These are phyloP conservation scores for Leccinum barrowsii DNA, from an alignment of 768 basidiomycete genomes.

Conservation along the genomic window DNA sequence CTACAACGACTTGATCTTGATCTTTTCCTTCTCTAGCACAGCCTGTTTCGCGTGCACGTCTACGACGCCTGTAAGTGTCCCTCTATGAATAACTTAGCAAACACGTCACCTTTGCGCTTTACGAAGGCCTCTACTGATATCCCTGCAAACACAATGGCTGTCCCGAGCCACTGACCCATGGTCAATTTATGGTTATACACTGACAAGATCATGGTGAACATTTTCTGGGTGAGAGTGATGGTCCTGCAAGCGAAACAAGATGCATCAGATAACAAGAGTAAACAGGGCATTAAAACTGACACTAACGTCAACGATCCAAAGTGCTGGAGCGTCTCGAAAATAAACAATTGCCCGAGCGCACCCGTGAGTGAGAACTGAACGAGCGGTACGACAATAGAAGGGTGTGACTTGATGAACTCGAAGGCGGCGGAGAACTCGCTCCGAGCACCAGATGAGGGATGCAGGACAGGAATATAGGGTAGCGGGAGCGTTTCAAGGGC, in stretches of 20 bases:
- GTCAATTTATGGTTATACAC: conserved; percentile 90
- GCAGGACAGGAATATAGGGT: conserved; percentile 78
- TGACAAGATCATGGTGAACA: conserved; percentile 97
- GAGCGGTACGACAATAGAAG: conserved; percentile 67
- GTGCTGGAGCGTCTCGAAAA: conserved; percentile 91
- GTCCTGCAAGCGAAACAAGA: conserved; percentile 48
- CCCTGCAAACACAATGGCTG: conserved; percentile 89
- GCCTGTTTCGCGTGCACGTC: conserved; percentile 80
- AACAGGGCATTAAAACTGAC: conserved; percentile 42
- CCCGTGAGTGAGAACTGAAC: conserved; percentile 86
- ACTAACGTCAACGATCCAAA: conserved; percentile 88
- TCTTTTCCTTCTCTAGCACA: conserved; percentile 79
- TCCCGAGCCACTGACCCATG: conserved; percentile 88
- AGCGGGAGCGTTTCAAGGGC: conserved; percentile 71
- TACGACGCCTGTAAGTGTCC: conserved; percentile 28
- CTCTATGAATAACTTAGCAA: conserved; percentile 1
- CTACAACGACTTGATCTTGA: conserved; percentile 75
- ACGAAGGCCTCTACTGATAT: conserved; percentile 92
- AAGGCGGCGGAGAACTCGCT: conserved; percentile 69
- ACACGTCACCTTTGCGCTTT: conserved; percentile 72
- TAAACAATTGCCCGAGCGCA: conserved; percentile 93
- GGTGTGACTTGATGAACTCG: conserved; percentile 74
- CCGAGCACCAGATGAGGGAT: conserved; percentile 56
- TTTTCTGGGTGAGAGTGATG: conserved; percentile 92
- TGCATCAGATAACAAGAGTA: background rate